Percentiles rank a stretch among this genome's conserved stretches.
phyloP scores from a whole-genome alignment of 176 grass and related monocot genomes.

The Triticum timopheevii region DNA sequence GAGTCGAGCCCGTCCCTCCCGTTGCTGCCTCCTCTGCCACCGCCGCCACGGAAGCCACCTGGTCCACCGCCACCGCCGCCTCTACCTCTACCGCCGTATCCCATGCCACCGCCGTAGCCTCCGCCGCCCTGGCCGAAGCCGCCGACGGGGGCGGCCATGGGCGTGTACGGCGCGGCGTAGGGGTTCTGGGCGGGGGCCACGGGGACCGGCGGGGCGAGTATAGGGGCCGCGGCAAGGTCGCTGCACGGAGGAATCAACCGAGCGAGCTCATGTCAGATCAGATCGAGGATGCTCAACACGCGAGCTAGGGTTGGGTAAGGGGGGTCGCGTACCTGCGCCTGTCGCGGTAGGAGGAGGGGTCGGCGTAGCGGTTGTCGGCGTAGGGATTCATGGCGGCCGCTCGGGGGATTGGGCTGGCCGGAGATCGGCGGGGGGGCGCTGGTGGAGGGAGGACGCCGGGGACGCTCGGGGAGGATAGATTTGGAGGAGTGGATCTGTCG shows the following conservation, averaged over 20 bases:
- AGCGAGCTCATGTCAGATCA: background rate
- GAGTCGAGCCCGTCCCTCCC: slow-evolving; percentile 66
- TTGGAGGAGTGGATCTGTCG: slow-evolving; percentile 25
- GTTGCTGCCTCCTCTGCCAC: slow-evolving; percentile 46
- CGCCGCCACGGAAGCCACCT: slow-evolving; percentile 43
- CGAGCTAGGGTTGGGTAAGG: slow-evolving; percentile 5
- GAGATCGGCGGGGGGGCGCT: background rate
- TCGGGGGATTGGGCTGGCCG: background rate
- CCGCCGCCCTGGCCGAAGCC: slow-evolving; percentile 42
- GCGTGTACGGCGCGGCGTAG: slow-evolving; percentile 20
- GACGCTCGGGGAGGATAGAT: background rate
- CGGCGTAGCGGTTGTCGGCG: slow-evolving; percentile 67
- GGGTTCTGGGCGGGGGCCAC: slow-evolving; percentile 23
- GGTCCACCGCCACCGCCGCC: slow-evolving; percentile 12
- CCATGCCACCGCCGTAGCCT: slow-evolving; percentile 18
- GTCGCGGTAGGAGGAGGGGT: slow-evolving; percentile 90
- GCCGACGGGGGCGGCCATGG: slow-evolving; percentile 13
- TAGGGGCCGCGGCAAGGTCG: slow-evolving; percentile 29
- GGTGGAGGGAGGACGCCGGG: slow-evolving; percentile 6
- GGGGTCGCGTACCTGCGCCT: slow-evolving; percentile 64
- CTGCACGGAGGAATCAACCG: background rate
- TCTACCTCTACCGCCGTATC: slow-evolving; percentile 14
- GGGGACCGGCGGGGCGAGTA: slow-evolving; percentile 24
- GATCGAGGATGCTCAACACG: background rate
- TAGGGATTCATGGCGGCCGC: slow-evolving; percentile 63